Evolutionary conservation across 2,329 filamentous ascomycete species (phyloP).

Genomic region (Sclerotiophoma versabilis): DNA sequence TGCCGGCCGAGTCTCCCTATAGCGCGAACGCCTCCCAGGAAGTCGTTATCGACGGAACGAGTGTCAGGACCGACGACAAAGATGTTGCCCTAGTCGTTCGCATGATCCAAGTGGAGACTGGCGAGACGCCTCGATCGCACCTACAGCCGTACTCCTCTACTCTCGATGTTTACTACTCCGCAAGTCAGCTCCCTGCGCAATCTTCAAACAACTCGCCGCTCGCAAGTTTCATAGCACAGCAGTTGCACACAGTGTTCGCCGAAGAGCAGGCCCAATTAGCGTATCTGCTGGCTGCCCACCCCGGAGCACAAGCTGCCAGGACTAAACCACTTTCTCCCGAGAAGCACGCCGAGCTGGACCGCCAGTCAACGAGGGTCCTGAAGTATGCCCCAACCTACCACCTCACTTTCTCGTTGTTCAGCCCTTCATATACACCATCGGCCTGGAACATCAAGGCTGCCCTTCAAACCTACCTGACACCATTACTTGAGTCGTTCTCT

Average conservation of each 20-base stretch:
- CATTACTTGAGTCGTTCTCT: constrained; percentile 78
- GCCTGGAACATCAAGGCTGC: constrained; percentile 91
- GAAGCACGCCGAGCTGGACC: constrained; percentile 61
- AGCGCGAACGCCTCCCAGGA: constrained; percentile 45
- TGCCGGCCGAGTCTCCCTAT: constrained; percentile 56
- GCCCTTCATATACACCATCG: constrained; percentile 76
- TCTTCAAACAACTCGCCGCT: constrained; percentile 75
- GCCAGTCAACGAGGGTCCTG: constrained; percentile 80
- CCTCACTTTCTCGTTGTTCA: constrained; percentile 94
- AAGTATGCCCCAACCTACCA: constrained; percentile 96
- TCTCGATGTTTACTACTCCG: constrained; percentile 79
- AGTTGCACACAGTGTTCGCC: constrained; percentile 78
- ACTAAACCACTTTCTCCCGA: constrained; percentile 61
- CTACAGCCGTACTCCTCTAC: constrained; percentile 74
- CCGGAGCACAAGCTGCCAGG: constrained; percentile 51
- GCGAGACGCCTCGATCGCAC: constrained; percentile 61
- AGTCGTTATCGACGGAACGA: constrained; percentile 38
- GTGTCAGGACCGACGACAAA: constrained; percentile 46
- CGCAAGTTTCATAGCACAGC: constrained; percentile 78
- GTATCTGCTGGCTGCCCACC: constrained; percentile 54
- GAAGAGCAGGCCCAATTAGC: constrained; percentile 86
- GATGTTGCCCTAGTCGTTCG: constrained; percentile 73
- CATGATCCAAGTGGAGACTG: constrained; percentile 68
- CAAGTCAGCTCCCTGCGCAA: constrained; percentile 70
- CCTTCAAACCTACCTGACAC: constrained; percentile 79